Evolutionary conservation across 1,284 basidiomycete species (phyloP).

Genomic region (Microbotryum silenes-acaulis): DNA sequence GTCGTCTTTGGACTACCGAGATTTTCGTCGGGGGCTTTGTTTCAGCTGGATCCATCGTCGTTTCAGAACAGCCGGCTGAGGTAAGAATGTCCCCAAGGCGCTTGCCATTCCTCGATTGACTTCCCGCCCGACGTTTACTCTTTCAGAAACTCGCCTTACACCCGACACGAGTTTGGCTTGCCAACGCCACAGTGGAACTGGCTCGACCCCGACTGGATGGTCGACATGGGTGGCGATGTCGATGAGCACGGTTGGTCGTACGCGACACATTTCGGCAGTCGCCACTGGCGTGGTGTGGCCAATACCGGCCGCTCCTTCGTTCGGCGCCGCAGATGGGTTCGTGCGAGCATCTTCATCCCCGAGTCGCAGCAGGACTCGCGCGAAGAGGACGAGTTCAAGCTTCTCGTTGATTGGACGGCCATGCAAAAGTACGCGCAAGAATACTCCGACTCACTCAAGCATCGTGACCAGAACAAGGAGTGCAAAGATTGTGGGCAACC

Average conservation of each 20-base stretch:
- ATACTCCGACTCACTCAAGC: no score
- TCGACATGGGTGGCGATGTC: slow-evolving; percentile 27
- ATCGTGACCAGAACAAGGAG: no score
- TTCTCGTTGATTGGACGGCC: no score
- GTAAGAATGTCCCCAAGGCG: neutral
- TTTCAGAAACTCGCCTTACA: slow-evolving; percentile 12
- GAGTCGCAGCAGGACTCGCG: neutral
- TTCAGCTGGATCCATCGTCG: slow-evolving; percentile 20
- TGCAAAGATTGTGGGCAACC: no score
- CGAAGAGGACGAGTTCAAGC: no score
- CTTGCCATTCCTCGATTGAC: neutral
- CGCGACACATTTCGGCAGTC: slow-evolving; percentile 20
- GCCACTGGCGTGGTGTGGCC: slow-evolving; percentile 24
- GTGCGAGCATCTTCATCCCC: slow-evolving; percentile 19
- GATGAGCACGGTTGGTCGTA: slow-evolving; percentile 31
- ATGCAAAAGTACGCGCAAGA: no score
- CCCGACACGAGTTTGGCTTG: slow-evolving; percentile 17
- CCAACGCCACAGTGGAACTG: slow-evolving; percentile 27
- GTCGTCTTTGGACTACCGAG: slow-evolving; percentile 28
- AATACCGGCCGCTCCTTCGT: slow-evolving; percentile 20
- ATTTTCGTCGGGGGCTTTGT: slow-evolving; percentile 20
- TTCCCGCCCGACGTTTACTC: neutral
- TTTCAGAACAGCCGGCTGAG: slow-evolving; percentile 15
- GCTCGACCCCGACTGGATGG: slow-evolving; percentile 26
- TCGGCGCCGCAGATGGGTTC: slow-evolving; percentile 23